A percentile compares a stretch with the other conserved stretches of the same genome.
phyloP scores from a whole-genome alignment of 768 basidiomycete genomes.

The Nevesoporus exiguus region DNA sequence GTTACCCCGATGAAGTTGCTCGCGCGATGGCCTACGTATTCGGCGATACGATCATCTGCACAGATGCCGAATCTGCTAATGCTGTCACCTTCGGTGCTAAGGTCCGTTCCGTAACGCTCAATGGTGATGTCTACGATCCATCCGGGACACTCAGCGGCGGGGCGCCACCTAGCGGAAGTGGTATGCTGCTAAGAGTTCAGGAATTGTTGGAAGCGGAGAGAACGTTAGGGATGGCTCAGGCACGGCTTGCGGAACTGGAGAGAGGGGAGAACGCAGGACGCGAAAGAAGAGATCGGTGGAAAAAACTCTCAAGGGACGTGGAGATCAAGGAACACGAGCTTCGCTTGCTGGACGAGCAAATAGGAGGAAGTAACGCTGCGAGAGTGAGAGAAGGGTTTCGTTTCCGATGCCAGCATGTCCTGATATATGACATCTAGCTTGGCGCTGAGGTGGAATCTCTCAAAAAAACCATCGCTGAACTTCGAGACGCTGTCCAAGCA shows the following conservation, averaged over 20 bases:
- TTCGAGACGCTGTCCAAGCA: conserved; percentile 54
- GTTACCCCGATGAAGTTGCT: conserved; percentile 74
- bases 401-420: not conserved
- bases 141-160: conserved; percentile 93
- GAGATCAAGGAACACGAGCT: conserved; percentile 92
- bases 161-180: conserved; percentile 71
- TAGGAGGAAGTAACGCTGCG: conserved; percentile 85
- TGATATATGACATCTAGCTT: conserved; percentile 47
- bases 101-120: conserved; percentile 85
- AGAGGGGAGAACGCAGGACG: conserved; percentile 50
- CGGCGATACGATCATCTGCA: conserved; percentile 87
- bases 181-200: conserved; percentile 79
- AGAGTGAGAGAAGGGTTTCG: conserved; percentile 51
- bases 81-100: conserved; percentile 72
- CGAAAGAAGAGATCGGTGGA: conserved; percentile 61
- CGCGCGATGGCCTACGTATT: conserved; percentile 94
- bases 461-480: conserved; percentile 58
- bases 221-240: conserved; percentile 49
- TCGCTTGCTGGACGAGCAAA: conserved; percentile 74
- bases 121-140: conserved; percentile 96
- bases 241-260: conserved; percentile 49
- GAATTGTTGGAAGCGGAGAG: conserved; percentile 69
- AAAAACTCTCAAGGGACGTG: conserved; percentile 55
- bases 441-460: conserved; percentile 73
- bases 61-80: conserved; percentile 84